Evolutionary conservation across 2,329 filamentous ascomycete species (phyloP).

Genomic region (Zarea fungicola): DNA sequence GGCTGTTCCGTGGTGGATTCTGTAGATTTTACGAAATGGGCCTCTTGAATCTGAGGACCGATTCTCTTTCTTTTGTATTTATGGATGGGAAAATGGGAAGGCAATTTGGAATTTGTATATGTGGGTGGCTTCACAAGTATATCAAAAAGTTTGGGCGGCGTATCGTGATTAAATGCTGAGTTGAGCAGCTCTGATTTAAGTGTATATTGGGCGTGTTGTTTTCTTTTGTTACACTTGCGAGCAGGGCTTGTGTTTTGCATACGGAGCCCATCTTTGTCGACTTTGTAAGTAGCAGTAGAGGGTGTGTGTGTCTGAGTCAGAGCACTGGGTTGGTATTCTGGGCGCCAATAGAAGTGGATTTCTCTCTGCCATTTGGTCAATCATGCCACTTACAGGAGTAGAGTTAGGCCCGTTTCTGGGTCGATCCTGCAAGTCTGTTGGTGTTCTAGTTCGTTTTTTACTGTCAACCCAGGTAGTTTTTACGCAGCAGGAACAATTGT

Average conservation of each 20-base stretch:
- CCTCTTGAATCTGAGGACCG: constrained; percentile 20
- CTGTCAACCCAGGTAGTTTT: too few species aligned
- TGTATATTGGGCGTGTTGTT: constrained; percentile 7
- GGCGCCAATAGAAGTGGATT: too few species aligned
- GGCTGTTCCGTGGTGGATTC: constrained; percentile 38
- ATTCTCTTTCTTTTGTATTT: constrained; percentile 5
- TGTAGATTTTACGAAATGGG: constrained; percentile 48
- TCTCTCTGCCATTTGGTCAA: too few species aligned
- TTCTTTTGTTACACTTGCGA: constrained; percentile 4
- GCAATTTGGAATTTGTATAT: background rate
- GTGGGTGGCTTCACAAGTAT: background rate
- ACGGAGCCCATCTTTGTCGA: too few species aligned
- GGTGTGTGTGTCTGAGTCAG: too few species aligned
- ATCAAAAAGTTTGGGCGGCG: constrained; percentile 11
- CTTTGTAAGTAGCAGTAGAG: too few species aligned
- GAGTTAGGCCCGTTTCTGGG: too few species aligned
- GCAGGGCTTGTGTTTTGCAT: constrained; percentile 12
- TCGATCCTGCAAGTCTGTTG: too few species aligned
- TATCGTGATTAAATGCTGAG: constrained; percentile 7
- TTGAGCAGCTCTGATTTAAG: constrained; percentile 1
- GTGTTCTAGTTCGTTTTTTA: too few species aligned
- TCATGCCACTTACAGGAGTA: too few species aligned
- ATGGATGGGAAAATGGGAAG: background rate
- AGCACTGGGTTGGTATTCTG: too few species aligned
- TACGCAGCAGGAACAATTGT: too few species aligned